Evolutionary conservation across 2,329 filamentous ascomycete genomes (phyloP), one percentile per base, ranked within the genome.

Genomic region (Beauveria varroae): DNA sequence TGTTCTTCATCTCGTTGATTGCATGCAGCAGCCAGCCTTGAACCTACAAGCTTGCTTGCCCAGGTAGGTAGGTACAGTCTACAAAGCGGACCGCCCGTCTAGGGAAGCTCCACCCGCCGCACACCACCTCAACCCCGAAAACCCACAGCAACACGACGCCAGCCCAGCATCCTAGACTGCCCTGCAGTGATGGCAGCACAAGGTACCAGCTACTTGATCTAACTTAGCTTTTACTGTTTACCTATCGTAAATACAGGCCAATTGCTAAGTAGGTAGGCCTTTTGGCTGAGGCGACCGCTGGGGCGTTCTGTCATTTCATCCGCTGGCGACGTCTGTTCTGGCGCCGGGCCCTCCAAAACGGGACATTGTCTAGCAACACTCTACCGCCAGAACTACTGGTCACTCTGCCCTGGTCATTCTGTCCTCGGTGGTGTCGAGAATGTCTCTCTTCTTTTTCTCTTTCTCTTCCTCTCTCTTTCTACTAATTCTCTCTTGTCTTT

Each of bases 31-130:
- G 34, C 34, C 34, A 37, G 34, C 34, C 34, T 14, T 37, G 34
- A 37, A 37, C 14, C 34, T 37, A 16, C 34, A 37, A 37, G 14
- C 34, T 16, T 16, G 34, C 34, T 37, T 37, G 34, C 41, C 18
- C n/a, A 43, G 41, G 41, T 43, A 43, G 41, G 41, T 43, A 43
- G 3, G 24, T 18, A 26, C 24, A 18, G 26, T 50, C 18, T 43
- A 16, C 37, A 54, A 37, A 43, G 41, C 53, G 54, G 54, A 57
- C 54, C 54, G 37, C 54, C 43, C 26, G 24, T 37, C 41, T 57
- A 57, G 54, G 54, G 54, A 44, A 57, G 54, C 54, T 57, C 54
- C 54, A 57, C 54, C 54, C 43, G 43, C 53, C 53, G 26, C 41
- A 56, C 41, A 52, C 49, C 49, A 52, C 20, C 49, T 34, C 49